phyloP scores from a whole-genome alignment of 176 grass and related monocot species.

The bread wheat (Triticum aestivum) region IWGSC_CS_RefSeq_v2.1 NC_057809.1:535763317-535763816 shows the following conservation, averaged over 20 bases:
- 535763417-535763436: neutral
- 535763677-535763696: too few relatives aligned
- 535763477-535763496: slow-evolving; percentile 22
- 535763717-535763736: too few relatives aligned
- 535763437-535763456: slow-evolving; percentile 16
- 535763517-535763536: neutral
- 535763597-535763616: too few relatives aligned
- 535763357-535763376: neutral
- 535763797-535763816: too few relatives aligned
- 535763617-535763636: too few relatives aligned
- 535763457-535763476: neutral
- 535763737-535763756: too few relatives aligned
- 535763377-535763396: neutral
- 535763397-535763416: neutral
- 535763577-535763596: neutral
- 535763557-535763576: too few relatives aligned
- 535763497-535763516: neutral
- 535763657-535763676: neutral
- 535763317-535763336: slow-evolving; percentile 22
- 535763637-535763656: neutral
- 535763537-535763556: neutral
- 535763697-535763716: too few relatives aligned
- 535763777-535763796: too few relatives aligned
- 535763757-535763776: too few relatives aligned
- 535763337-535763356: neutral